A percentile compares a stretch with the other conserved stretches of the same genome.
Conservation (phyloP, 164 flowering plant species). For the Hamamelis virginiana region DNA sequence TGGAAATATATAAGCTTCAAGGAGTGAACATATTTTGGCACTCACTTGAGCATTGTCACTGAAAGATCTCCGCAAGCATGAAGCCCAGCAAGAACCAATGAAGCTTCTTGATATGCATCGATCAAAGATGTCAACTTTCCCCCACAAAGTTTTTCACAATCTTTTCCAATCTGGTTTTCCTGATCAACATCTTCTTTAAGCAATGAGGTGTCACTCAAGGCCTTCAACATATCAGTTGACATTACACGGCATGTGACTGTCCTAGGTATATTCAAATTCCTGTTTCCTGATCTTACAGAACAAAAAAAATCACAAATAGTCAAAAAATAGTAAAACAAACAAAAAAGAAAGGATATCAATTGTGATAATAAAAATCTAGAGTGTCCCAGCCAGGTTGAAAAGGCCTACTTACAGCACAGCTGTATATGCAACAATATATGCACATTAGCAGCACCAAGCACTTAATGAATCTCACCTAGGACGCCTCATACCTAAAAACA, state of each 20-base stretch:
- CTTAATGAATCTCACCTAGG: neutral
- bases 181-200: constrained; percentile 22
- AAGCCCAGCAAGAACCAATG: constrained; percentile 87
- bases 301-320: constrained; percentile 1
- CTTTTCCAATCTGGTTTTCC: constrained; percentile 14
- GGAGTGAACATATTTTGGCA: constrained; percentile 1
- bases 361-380: neutral
- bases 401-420: neutral
- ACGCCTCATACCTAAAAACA: neutral
- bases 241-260: constrained; percentile 67
- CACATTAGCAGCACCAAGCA: neutral
- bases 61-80: constrained; percentile 99
- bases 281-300: constrained; percentile 37
- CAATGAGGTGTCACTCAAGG: constrained; percentile 31
- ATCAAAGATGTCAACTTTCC: constrained; percentile 10
- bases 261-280: constrained; percentile 44
- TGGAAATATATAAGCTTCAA: neutral
- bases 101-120: constrained; percentile 15
- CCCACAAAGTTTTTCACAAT: constrained; percentile 14
- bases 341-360: neutral
- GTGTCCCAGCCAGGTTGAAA: neutral
- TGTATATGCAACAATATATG: neutral
- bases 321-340: neutral
- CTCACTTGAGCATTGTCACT: constrained; percentile 83
- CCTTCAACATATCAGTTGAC: constrained; percentile 56